Evolutionary conservation across 1,139 yeast species (phyloP).

Genomic region (Candida glucosophila): DNA sequence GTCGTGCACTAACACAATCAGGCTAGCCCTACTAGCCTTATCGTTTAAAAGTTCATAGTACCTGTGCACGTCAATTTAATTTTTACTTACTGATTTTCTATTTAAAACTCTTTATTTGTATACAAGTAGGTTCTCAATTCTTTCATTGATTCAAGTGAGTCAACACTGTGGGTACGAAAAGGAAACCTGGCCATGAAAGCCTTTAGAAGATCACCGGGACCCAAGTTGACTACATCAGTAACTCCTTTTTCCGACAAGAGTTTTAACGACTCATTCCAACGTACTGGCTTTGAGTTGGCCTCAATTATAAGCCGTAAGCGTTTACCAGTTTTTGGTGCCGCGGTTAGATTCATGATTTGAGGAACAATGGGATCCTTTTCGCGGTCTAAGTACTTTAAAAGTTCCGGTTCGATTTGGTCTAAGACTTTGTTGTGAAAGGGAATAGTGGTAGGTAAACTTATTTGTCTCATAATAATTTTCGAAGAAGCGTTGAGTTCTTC

Average conservation of each 20-base stretch:
- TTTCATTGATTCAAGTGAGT: conserved; percentile 4
- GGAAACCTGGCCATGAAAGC: conserved; percentile 14
- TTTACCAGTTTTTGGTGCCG: conserved; percentile 16
- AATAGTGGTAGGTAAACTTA: conserved; percentile 37
- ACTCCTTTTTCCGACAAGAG: conserved; percentile 11
- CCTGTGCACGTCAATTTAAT: too few relatives aligned
- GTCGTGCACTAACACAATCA: too few relatives aligned
- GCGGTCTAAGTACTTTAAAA: conserved; percentile 11
- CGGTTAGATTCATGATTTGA: conserved; percentile 24
- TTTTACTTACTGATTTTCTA: too few relatives aligned
- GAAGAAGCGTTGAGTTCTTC: conserved; percentile 10
- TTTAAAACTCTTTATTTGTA: too few relatives aligned
- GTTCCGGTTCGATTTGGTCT: conserved; percentile 24
- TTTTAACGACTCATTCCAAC: conserved; percentile 30
- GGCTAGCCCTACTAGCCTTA: too few relatives aligned
- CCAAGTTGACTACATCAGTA: conserved; percentile 20
- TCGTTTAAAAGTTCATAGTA: too few relatives aligned
- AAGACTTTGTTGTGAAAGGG: conserved; percentile 46
- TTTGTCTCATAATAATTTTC: conserved; percentile 15
- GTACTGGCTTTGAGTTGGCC: conserved; percentile 36
- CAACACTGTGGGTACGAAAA: conserved; percentile 4
- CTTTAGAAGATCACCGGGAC: conserved; percentile 29
- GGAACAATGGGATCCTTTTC: conserved; percentile 13
- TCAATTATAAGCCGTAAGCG: too few relatives aligned
- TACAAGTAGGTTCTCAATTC: too few relatives aligned